phyloP scores from a whole-genome alignment of 148 eudicot genomes.

The Linanthus parryae region DNA sequence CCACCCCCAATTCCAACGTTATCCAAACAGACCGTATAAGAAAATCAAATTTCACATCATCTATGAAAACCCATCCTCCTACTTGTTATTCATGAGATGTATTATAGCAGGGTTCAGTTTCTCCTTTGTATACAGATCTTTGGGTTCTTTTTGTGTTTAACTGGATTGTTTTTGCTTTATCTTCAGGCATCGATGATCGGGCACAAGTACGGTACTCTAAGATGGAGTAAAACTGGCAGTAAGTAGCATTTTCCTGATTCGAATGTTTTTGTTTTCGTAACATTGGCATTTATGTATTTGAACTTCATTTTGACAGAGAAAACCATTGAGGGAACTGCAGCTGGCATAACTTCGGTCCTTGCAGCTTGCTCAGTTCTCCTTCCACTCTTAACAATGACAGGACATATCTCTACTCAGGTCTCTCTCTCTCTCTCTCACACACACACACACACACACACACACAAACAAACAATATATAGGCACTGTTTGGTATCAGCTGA shows the following conservation, averaged over 20 bases:
- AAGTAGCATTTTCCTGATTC: conserved; percentile 22
- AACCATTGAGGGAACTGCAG: conserved; percentile 96
- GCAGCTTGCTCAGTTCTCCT: conserved; percentile 80
- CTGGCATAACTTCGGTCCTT: conserved; percentile 92
- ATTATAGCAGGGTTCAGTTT: too few relatives aligned
- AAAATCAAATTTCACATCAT: too few relatives aligned
- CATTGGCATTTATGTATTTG: neutral
- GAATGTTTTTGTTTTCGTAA: too few relatives aligned
- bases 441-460: neutral
- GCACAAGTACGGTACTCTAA: conserved; percentile 83
- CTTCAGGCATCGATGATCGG: conserved; percentile 95
- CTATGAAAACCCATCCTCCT: too few relatives aligned
- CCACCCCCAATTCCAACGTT: too few relatives aligned
- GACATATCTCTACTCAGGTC: conserved; percentile 67
- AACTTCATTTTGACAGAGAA: conserved; percentile 47
- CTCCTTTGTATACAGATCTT: too few relatives aligned
- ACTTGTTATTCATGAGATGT: too few relatives aligned
- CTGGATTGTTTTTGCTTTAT: conserved; percentile 8
- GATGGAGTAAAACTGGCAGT: conserved; percentile 98
- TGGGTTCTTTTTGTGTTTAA: too few relatives aligned
- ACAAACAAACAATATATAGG: neutral
- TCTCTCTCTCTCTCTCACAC: neutral
- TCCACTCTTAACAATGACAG: conserved; percentile 76
- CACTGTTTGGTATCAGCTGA: too few relatives aligned
- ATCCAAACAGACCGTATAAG: too few relatives aligned